These are phyloP conservation scores for Salvia miltiorrhiza DNA, from an alignment of 257 asterid genomes.

Conservation along the genomic window DNA sequence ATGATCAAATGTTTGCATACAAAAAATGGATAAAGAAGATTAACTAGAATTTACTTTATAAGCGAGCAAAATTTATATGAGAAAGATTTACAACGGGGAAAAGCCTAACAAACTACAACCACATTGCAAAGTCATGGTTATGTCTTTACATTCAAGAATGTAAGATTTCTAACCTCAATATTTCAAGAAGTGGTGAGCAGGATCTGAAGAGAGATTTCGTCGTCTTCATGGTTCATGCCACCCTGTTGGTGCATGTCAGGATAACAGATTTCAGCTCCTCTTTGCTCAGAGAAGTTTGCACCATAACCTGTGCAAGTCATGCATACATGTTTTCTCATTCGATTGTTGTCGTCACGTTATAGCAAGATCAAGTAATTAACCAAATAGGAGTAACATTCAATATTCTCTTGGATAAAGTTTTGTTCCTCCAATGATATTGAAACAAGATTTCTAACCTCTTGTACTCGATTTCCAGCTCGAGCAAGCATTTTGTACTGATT, in stretches of 20 bases:
- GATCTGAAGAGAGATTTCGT: too few relatives aligned
- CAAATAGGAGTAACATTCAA: neutral
- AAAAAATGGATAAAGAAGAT: too few relatives aligned
- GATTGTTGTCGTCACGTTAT: neutral
- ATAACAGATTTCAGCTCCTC: constrained; percentile 79
- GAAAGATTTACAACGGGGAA: neutral
- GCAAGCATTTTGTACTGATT: constrained; percentile 93
- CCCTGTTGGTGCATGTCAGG: constrained; percentile 76
- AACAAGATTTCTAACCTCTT: constrained; percentile 50
- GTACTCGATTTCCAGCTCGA: constrained; percentile 86
- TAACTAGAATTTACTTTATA: neutral
- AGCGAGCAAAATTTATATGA: neutral
- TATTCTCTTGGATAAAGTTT: too few relatives aligned
- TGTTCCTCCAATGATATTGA: neutral
- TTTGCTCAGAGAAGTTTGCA: constrained; percentile 62
- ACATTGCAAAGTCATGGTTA: neutral
- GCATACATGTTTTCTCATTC: neutral
- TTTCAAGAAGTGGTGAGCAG: too few relatives aligned
- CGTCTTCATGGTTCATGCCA: constrained; percentile 37
- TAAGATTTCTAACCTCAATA: neutral
- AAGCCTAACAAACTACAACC: constrained; percentile 1
- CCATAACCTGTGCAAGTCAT: constrained; percentile 55
- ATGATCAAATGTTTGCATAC: neutral
- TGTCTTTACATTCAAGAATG: constrained; percentile 1
- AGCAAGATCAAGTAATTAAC: neutral